phyloP scores from a whole-genome alignment of 805 yeast genomes.

The Kodamaea jinghongensis region DNA sequence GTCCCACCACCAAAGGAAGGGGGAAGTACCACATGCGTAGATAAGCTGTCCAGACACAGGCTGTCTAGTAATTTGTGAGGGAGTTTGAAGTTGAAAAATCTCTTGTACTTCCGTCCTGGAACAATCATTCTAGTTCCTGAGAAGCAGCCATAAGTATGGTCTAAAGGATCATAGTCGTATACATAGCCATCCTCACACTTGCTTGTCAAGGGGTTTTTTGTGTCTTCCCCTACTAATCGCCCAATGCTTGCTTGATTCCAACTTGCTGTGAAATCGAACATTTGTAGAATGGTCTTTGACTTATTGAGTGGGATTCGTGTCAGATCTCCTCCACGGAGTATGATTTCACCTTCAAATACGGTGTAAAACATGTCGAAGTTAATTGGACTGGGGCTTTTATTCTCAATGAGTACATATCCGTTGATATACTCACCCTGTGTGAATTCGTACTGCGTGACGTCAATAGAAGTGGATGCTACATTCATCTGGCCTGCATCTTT shows the following conservation, averaged over 20 bases:
- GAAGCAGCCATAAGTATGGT: conserved; percentile 22
- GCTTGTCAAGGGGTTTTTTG: not conserved
- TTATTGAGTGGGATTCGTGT: conserved; percentile 12
- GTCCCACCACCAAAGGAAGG: conserved; percentile 31
- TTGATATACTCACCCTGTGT: conserved; percentile 65
- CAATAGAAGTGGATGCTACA: conserved; percentile 12
- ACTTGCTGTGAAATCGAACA: conserved; percentile 52
- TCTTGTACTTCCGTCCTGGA: conserved; percentile 28
- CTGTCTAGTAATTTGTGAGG: conserved; percentile 37
- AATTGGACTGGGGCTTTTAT: conserved; percentile 38
- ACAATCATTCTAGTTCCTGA: conserved; percentile 3
- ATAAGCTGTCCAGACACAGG: conserved; percentile 26
- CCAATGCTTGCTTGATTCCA: conserved; percentile 40
- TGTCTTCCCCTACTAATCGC: conserved; percentile 26
- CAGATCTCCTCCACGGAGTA: not conserved
- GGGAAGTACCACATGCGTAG: conserved; percentile 32
- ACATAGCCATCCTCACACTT: conserved; percentile 10
- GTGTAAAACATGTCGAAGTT: conserved; percentile 64
- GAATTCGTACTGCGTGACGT: conserved; percentile 41
- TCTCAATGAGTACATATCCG: conserved; percentile 51
- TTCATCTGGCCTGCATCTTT: conserved; percentile 12
- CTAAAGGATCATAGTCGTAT: conserved; percentile 12
- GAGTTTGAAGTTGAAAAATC: conserved; percentile 41
- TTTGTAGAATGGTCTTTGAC: conserved; percentile 17
- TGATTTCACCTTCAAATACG: conserved; percentile 58